phyloP scores from a whole-genome alignment of 495 filamentous ascomycete species.

The Trichoderma gamsii region DNA sequence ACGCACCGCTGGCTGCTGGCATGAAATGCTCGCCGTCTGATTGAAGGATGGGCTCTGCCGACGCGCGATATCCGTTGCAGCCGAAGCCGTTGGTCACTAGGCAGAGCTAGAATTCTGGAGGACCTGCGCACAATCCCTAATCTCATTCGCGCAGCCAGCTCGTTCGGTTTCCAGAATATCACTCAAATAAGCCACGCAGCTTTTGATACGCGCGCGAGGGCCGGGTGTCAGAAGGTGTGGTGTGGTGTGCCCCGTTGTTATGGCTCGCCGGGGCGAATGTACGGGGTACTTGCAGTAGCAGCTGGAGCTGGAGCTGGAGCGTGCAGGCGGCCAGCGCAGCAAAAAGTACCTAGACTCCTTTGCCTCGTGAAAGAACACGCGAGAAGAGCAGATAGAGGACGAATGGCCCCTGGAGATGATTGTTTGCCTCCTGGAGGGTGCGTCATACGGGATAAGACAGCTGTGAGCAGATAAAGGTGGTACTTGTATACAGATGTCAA shows the following conservation, averaged over 20 bases:
- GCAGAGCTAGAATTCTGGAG: neutral
- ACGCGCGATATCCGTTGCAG: slow-evolving; percentile 7
- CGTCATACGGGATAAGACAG: neutral
- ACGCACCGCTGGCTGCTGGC: too few relatives aligned
- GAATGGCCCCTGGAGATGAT: neutral
- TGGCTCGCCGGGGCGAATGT: neutral
- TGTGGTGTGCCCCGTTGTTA: slow-evolving; percentile 8
- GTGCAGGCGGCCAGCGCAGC: neutral
- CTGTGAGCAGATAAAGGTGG: neutral
- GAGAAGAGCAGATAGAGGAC: neutral
- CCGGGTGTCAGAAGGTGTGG: neutral
- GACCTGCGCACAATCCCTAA: neutral
- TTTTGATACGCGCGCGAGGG: slow-evolving; percentile 6
- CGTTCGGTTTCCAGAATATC: slow-evolving; percentile 9
- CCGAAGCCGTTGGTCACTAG: neutral
- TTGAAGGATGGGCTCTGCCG: neutral
- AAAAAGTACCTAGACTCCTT: neutral
- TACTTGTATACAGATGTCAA: neutral
- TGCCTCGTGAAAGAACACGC: too few relatives aligned
- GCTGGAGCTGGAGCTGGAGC: neutral
- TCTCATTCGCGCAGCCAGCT: neutral
- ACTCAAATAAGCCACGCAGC: neutral
- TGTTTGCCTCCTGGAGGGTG: neutral
- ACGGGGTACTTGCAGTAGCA: neutral
- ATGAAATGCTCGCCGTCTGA: neutral